phyloP scores from a whole-genome alignment of 768 basidiomycete species.

The Amanita polypyramis region DNA sequence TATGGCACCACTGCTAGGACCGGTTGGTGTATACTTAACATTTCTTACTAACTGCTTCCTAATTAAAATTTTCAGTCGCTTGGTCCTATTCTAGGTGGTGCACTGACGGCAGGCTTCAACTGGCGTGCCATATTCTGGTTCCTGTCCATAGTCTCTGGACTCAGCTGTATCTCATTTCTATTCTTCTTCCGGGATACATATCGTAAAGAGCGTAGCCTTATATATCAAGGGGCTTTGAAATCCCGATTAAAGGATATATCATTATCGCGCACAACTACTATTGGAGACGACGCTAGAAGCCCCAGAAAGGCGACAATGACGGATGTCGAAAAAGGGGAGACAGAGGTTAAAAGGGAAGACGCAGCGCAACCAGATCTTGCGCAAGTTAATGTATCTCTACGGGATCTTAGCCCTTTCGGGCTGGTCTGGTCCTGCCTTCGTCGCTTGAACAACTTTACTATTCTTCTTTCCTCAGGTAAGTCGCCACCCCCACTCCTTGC shows the following conservation, averaged over 20 bases:
- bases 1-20: conserved; percentile 69
- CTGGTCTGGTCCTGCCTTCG: conserved; percentile 50
- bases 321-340: conserved; percentile 9
- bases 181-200: conserved; percentile 78
- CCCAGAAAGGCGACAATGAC: conserved; percentile 12
- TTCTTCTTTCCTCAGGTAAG: conserved; percentile 55
- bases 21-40: conserved; percentile 20
- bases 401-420: conserved; percentile 66
- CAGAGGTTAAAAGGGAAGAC: background rate
- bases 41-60: background rate
- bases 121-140: conserved; percentile 88
- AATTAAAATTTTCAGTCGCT: conserved; percentile 25
- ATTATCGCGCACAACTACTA: background rate
- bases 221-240: conserved; percentile 61
- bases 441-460: conserved; percentile 55
- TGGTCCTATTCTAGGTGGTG: conserved; percentile 65
- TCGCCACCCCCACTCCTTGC: background rate
- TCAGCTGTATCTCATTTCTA: conserved; percentile 38
- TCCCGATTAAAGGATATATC: conserved; percentile 20
- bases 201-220: conserved; percentile 69
- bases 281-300: conserved; percentile 16
- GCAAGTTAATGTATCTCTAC: conserved; percentile 42
- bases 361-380: conserved; percentile 7
- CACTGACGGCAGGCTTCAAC: conserved; percentile 49
- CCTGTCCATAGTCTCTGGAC: conserved; percentile 49